Evolutionary conservation across 495 filamentous ascomycete species (phyloP).

Genomic region (Venustampulla echinocandica): DNA sequence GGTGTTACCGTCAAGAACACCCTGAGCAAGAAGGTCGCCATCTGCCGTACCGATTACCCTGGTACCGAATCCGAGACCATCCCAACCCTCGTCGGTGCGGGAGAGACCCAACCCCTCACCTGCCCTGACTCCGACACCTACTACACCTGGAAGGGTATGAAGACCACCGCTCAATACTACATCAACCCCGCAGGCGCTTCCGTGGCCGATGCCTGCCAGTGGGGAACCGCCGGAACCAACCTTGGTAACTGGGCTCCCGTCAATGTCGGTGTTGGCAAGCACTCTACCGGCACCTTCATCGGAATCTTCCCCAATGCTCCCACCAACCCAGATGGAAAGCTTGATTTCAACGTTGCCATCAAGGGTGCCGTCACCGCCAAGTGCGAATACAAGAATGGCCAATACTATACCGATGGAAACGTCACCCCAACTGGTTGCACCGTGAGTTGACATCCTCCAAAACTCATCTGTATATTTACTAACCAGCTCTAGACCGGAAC

Average conservation of each 20-base stretch:
- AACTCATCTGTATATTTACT: slow-evolving; percentile 1
- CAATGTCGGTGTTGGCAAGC: slow-evolving; percentile 75
- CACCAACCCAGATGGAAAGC: slow-evolving; percentile 47
- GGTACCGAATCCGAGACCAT: slow-evolving; percentile 80
- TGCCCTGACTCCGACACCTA: slow-evolving; percentile 61
- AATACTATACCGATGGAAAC: slow-evolving; percentile 45
- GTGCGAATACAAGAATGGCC: slow-evolving; percentile 65
- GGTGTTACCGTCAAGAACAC: slow-evolving; percentile 68
- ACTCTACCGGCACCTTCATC: slow-evolving; percentile 60
- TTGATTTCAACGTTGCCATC: slow-evolving; percentile 70
- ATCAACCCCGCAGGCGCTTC: slow-evolving; percentile 71
- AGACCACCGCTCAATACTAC: slow-evolving; percentile 93
- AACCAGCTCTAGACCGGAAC: slow-evolving; percentile 14
- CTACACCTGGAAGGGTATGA: slow-evolving; percentile 65
- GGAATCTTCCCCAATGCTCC: slow-evolving; percentile 65
- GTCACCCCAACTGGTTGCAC: slow-evolving; percentile 55
- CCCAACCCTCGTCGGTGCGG: slow-evolving; percentile 53
- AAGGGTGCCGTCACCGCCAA: slow-evolving; percentile 50
- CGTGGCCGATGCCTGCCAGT: slow-evolving; percentile 65
- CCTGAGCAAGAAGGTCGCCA: slow-evolving; percentile 50
- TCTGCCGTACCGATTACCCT: slow-evolving; percentile 96
- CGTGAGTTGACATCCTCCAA: slow-evolving; percentile 36
- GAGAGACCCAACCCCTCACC: slow-evolving; percentile 51
- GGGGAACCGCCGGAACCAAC: slow-evolving; percentile 45
- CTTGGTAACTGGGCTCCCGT: slow-evolving; percentile 87